Conservation (phyloP, 78 protist genomes). For the Parvularia atlantis region DNA sequence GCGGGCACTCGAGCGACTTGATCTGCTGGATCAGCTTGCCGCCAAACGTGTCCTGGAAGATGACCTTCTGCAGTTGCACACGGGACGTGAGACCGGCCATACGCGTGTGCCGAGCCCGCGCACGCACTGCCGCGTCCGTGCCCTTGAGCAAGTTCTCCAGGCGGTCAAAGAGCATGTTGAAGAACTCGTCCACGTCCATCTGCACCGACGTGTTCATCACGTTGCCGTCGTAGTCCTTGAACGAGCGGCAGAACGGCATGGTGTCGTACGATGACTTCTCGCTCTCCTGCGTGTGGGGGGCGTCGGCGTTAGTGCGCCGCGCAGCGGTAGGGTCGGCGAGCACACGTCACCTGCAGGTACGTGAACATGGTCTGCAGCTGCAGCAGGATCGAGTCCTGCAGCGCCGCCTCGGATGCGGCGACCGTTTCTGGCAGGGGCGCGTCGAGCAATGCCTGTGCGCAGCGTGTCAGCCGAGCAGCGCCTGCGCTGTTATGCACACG, state of each 20-base stretch:
- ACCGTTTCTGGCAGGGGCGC: not conserved
- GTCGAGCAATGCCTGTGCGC: too few relatives aligned
- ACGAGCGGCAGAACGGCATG: constrained; percentile 26
- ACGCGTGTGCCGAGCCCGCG: not conserved
- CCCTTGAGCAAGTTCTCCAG: constrained; percentile 41
- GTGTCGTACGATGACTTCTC: constrained; percentile 55
- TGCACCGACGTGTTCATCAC: constrained; percentile 43
- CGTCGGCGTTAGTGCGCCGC: not conserved
- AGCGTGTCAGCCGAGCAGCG: too few relatives aligned
- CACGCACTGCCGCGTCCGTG: too few relatives aligned
- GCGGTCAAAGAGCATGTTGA: constrained; percentile 59
- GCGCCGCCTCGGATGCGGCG: too few relatives aligned
- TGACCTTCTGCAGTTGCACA: too few relatives aligned
- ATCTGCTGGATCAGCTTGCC: constrained; percentile 19
- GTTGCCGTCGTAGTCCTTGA: constrained; percentile 46
- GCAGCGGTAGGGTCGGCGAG: constrained; percentile 2
- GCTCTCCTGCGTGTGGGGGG: constrained; percentile 43
- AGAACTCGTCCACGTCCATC: constrained; percentile 79
- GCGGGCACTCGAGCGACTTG: constrained; percentile 6
- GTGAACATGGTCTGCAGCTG: constrained; percentile 67
- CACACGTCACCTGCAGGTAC: constrained; percentile 45
- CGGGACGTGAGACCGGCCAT: too few relatives aligned
- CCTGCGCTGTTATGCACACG: too few relatives aligned
- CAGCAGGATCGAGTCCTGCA: constrained; percentile 18
- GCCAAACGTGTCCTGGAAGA: too few relatives aligned